Evolutionary conservation across 2,329 filamentous ascomycete genomes (phyloP).

Genomic region (Rutstroemia sp.): DNA sequence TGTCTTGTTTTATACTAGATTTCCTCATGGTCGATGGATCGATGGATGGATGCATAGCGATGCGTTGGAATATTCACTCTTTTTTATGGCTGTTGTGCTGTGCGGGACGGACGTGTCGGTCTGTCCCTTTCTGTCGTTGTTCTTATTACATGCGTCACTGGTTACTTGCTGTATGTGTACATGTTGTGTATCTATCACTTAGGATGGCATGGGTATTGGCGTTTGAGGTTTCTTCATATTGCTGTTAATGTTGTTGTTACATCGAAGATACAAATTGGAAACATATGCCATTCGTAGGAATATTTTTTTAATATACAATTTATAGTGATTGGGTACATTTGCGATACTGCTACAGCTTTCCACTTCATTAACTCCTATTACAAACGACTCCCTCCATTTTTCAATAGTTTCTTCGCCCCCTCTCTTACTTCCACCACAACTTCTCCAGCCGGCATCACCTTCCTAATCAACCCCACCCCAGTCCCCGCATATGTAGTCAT

Average conservation of each 20-base stretch:
- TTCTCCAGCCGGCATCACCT: conserved; percentile 40
- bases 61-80: conserved; percentile 1
- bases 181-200: no score
- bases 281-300: no score
- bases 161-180: no score
- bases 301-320: not conserved
- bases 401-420: conserved; percentile 1
- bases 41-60: conserved; percentile 8
- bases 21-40: not conserved
- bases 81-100: not conserved
- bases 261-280: not conserved
- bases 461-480: conserved; percentile 49
- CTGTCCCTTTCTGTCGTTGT: not conserved
- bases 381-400: conserved; percentile 2
- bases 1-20: conserved; percentile 2
- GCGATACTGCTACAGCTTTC: not conserved
- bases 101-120: not conserved
- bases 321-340: not conserved
- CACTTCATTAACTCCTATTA: not conserved
- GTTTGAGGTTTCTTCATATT: not conserved
- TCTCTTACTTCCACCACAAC: conserved; percentile 34
- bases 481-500: conserved; percentile 57
- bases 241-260: not conserved
- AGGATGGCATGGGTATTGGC: not conserved
- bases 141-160: not conserved